A percentile compares a stretch with the other conserved stretches of the same genome.
Evolutionary conservation across 1,284 basidiomycete species (phyloP).

Genomic region (Austroboletus niveus): DNA sequence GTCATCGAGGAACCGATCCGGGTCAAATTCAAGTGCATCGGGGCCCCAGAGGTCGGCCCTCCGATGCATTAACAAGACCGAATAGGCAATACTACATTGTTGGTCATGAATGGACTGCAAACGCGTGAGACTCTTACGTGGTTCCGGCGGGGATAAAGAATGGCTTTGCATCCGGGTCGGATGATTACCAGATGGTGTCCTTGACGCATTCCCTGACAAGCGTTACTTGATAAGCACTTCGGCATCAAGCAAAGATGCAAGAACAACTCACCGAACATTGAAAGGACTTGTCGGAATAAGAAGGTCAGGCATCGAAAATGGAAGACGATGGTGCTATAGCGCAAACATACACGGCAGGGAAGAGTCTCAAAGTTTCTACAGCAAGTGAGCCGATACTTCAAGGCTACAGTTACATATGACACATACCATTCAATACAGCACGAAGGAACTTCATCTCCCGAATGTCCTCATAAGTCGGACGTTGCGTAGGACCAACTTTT

Average conservation of each 20-base stretch:
- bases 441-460: constrained; percentile 56
- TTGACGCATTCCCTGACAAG: constrained; percentile 36
- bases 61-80: constrained; percentile 61
- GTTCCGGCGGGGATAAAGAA: constrained; percentile 54
- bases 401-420: not conserved
- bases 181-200: constrained; percentile 45
- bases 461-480: constrained; percentile 54
- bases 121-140: constrained; percentile 35
- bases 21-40: constrained; percentile 50
- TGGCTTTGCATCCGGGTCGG: constrained; percentile 43
- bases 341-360: constrained; percentile 52
- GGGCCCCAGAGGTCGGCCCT: constrained; percentile 65
- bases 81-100: constrained; percentile 43
- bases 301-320: not conserved
- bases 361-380: constrained; percentile 57
- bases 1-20: constrained; percentile 49
- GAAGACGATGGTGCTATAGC: not conserved
- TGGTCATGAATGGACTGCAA: not conserved
- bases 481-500: constrained; percentile 42
- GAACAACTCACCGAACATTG: constrained; percentile 39
- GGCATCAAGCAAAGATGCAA: not conserved
- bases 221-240: not conserved
- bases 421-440: constrained; percentile 57
- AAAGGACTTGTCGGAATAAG: constrained; percentile 39
- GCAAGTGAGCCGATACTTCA: not conserved